Percentiles rank a stretch among this genome's conserved stretches.
These are phyloP conservation scores for Candida buenavistaensis DNA, from an alignment of 1,139 yeast genomes.

Conservation along the genomic window DNA sequence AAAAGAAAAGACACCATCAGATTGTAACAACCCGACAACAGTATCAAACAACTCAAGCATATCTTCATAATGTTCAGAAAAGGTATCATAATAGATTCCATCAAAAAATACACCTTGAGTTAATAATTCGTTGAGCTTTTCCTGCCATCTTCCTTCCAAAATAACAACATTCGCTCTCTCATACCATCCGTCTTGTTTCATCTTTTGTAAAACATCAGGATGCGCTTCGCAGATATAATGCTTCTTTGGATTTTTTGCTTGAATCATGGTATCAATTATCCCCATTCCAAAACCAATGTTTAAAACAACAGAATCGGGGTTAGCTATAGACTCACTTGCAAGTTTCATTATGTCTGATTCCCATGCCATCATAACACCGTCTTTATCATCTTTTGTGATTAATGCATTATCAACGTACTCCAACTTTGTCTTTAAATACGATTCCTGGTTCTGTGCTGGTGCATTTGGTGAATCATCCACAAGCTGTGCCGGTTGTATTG, in stretches of 20 bases:
- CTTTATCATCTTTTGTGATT: constrained; percentile 68
- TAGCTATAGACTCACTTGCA: constrained; percentile 71
- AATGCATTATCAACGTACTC: constrained; percentile 72
- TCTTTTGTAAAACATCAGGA: constrained; percentile 77
- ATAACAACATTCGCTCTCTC: constrained; percentile 70
- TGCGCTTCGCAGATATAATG: constrained; percentile 96
- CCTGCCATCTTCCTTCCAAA: constrained; percentile 92
- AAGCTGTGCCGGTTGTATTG: background rate
- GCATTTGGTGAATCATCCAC: constrained; percentile 32
- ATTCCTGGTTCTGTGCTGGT: constrained; percentile 63
- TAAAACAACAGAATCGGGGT: constrained; percentile 40
- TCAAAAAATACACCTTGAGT: constrained; percentile 74
- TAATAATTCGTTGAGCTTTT: constrained; percentile 63
- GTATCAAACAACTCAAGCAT: constrained; percentile 83
- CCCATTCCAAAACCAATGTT: constrained; percentile 98
- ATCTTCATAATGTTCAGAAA: constrained; percentile 82
- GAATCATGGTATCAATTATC: constrained; percentile 80
- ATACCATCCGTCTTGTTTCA: constrained; percentile 82
- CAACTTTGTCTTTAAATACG: constrained; percentile 66
- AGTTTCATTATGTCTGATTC: constrained; percentile 78
- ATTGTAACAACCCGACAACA: constrained; percentile 78
- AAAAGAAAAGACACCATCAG: constrained; percentile 81
- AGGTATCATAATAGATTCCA: constrained; percentile 93
- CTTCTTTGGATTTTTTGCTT: constrained; percentile 53
- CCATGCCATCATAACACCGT: constrained; percentile 99